Evolutionary conservation across 192 early-diverging fungal genomes (phyloP).

Genomic region (Diversispora epigaea): DNA sequence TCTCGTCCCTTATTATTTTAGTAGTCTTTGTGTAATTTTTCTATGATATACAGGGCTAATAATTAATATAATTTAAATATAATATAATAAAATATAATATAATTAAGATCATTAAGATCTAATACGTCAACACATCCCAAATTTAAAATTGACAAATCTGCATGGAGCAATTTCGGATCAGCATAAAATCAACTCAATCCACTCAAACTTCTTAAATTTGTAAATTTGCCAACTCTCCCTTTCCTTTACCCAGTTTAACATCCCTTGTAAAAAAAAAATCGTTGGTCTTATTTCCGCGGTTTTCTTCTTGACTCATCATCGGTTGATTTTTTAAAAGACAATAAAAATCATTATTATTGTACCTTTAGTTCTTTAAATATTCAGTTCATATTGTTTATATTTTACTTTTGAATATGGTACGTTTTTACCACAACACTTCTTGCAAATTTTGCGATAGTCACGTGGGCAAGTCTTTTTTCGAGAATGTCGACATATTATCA

Average conservation of each 20-base stretch:
- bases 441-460: neutral
- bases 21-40: too few species aligned
- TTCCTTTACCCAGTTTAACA: neutral
- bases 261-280: neutral
- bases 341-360: neutral
- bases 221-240: neutral
- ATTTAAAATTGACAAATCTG: neutral
- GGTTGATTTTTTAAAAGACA: neutral
- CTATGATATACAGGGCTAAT: too few species aligned
- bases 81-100: neutral
- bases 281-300: neutral
- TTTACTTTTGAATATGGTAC: constrained; percentile 2
- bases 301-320: neutral
- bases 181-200: neutral
- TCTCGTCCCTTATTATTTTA: too few species aligned
- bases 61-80: neutral
- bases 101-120: neutral
- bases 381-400: neutral
- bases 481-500: too few species aligned
- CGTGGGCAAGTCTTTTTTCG: constrained; percentile 1
- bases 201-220: too few species aligned
- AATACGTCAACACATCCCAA: neutral
- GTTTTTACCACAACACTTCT: neutral
- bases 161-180: neutral
- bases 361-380: neutral